Evolutionary conservation across 805 yeast species (phyloP), one percentile per base, ranked within the genome.

Genomic region (Ogataea pini): DNA sequence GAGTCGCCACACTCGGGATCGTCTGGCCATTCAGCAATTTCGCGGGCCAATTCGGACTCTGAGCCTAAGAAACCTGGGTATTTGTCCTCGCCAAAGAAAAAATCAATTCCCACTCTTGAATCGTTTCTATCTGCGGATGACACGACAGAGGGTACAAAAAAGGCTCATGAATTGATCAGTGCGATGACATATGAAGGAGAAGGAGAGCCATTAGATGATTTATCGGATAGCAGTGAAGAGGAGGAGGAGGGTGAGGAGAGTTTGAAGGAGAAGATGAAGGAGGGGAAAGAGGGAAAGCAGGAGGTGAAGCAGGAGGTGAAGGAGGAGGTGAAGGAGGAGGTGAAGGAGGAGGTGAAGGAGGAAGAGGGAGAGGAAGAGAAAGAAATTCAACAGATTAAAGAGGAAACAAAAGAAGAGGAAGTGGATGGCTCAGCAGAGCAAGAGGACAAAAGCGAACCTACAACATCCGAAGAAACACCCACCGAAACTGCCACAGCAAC

Each of bases 101-200:
- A 22, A 19, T n/a, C 19, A 31, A 49, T 46, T n/a, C 52, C 58
- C 4, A 55, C 55, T 13, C 43, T 55, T 38, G 48, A 46, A 25
- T 51, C 56, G 12, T 36, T 54, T 16, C 29, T 54, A n/a, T 28
- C 33, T n/a, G 38, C 33, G 31, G 41, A 44, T 22, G 42, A 27
- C 17, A 20, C 37, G 17, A 33, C 36, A 10, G 42, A 41, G 18
- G 39, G 34, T n/a, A 3, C 31, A 13, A 34, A 33, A 7, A 41
- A 31, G 19, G 29, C 47, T 2, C 33, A 33, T 8, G 36, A 60
- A 46, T 46, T 51, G 19, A 51, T 57, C n/a, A 50, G 55, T 42
- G 60, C 64, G 1, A 52, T 56, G 54, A 55, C 56, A 12, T 59
- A 60, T 37, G 59, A 53, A n/a, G 58, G 55, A 3, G 54, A 56